Base-by-base conservation (phyloP, 768 basidiomycete genomes). In the Amanita pallidorosea region DNA sequence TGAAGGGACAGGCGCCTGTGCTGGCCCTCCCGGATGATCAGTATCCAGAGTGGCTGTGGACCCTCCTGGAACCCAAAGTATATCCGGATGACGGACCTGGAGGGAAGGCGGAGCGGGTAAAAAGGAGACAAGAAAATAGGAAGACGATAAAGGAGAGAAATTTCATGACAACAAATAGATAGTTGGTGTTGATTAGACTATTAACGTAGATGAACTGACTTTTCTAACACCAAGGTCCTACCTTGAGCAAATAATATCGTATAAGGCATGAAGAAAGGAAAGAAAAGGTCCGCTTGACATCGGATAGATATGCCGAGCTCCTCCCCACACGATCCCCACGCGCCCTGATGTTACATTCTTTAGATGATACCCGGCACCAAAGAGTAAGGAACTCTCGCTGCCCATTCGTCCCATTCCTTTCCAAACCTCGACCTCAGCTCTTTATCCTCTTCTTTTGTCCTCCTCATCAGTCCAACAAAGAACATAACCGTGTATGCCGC, bases 11-110 rank as follows among this genome's bases (percentile, higher is more conserved):
- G 60, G 68, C 77, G 0, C 81, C 88, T 5, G 80, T 94, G 0
- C 63, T 88, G 20, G 88, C 93, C 1, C 66, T 75, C 9, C 70
- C 85, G 0, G 93, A 96, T 64, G 83, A 87, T 40, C 80, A 83
- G 57, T 95, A 96, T 63, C 93, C 93, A 3, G 63, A 77, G 6
- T 96, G 93, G 93, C 64, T 96, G 36, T 96, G 93, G 93, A 81
- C 74, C 12, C 60, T 91, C 35, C 67, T 88, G 17, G 65, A 80
- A 53, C 75, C 81, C 4, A 77, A 76, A 59, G 72, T 73, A 37
- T 69, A 75, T 49, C 74, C 74, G 15, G 83, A 88, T 49, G 85
- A 88, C 54, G 84, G 84, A 1, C 85, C 81, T 1, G 87, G 85
- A 17, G 84, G 88, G 18, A 75, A 76, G 62, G 79, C 71, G n/a